Evolutionary conservation across 768 basidiomycete species (phyloP).

Genomic region (Lentinula sp.): DNA sequence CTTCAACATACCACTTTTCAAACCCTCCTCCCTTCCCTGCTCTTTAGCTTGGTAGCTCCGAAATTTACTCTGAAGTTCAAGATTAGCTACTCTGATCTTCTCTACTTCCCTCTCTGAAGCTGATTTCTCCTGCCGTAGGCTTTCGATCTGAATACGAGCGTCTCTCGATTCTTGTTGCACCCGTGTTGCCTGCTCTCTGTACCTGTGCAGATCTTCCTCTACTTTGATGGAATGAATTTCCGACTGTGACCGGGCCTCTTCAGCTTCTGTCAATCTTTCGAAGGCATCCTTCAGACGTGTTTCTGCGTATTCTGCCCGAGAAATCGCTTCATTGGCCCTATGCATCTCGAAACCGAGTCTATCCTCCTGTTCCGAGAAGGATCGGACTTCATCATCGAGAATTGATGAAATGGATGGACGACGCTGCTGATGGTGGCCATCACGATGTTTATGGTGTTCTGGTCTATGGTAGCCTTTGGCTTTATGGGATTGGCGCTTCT

Average conservation of each 20-base stretch:
- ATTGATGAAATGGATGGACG: neutral
- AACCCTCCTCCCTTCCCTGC: slow-evolving; percentile 35
- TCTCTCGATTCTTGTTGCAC: slow-evolving; percentile 36
- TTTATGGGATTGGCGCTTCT: neutral
- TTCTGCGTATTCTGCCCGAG: slow-evolving; percentile 49
- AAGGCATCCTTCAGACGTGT: slow-evolving; percentile 34
- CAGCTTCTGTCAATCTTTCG: slow-evolving; percentile 30
- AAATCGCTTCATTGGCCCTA: slow-evolving; percentile 44
- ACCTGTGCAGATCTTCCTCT: slow-evolving; percentile 37
- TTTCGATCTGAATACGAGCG: slow-evolving; percentile 27
- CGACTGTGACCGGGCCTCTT: slow-evolving; percentile 33
- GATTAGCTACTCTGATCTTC: slow-evolving; percentile 36
- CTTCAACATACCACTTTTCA: slow-evolving; percentile 31
- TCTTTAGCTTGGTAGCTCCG: slow-evolving; percentile 38
- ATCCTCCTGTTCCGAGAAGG: slow-evolving; percentile 18
- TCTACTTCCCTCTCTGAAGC: slow-evolving; percentile 38
- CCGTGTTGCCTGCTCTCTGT: slow-evolving; percentile 40
- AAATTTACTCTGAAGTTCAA: slow-evolving; percentile 37
- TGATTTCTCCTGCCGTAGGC: slow-evolving; percentile 24
- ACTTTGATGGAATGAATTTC: slow-evolving; percentile 19
- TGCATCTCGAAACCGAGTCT: slow-evolving; percentile 52
- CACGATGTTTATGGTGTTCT: neutral
- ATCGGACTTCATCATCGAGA: neutral
- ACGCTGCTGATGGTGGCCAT: neutral
- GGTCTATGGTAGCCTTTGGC: neutral